Percentiles rank a stretch among this genome's conserved stretches.
Conservation (phyloP, 805 yeast species). For the Brettanomyces nanus region DNA sequence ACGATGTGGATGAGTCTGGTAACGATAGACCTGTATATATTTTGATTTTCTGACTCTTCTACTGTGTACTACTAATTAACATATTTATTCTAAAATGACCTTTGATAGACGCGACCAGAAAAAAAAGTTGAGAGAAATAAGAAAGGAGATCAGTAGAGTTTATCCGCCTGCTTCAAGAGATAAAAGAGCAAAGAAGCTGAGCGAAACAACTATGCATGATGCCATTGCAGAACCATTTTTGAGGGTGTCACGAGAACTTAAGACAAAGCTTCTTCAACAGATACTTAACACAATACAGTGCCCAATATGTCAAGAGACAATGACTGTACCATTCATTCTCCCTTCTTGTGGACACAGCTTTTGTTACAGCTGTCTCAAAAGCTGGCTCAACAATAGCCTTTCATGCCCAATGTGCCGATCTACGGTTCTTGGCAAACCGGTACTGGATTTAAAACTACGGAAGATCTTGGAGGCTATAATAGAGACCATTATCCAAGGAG, state of each 20-base stretch:
- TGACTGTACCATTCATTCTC: conserved; percentile 53
- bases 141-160: too few species aligned
- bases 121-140: too few species aligned
- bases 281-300: conserved; percentile 35
- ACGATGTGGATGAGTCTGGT: too few species aligned
- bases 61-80: too few species aligned
- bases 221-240: background rate
- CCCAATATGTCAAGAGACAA: conserved; percentile 60
- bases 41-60: too few species aligned
- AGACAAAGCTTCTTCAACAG: conserved; percentile 11
- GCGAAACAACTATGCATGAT: too few species aligned
- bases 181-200: too few species aligned
- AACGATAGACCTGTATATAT: too few species aligned
- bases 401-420: conserved; percentile 67
- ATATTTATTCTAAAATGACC: too few species aligned
- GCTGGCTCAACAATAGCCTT: conserved; percentile 51
- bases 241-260: conserved; percentile 3
- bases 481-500: conserved; percentile 28
- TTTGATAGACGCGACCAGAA: background rate
- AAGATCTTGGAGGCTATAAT: conserved; percentile 36
- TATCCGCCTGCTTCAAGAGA: too few species aligned
- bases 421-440: conserved; percentile 40
- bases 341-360: conserved; percentile 67
- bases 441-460: conserved; percentile 43
- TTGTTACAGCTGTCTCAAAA: conserved; percentile 57